Base-by-base conservation (phyloP, 345 rosid species). In the Hibiscus mutabilis region DNA sequence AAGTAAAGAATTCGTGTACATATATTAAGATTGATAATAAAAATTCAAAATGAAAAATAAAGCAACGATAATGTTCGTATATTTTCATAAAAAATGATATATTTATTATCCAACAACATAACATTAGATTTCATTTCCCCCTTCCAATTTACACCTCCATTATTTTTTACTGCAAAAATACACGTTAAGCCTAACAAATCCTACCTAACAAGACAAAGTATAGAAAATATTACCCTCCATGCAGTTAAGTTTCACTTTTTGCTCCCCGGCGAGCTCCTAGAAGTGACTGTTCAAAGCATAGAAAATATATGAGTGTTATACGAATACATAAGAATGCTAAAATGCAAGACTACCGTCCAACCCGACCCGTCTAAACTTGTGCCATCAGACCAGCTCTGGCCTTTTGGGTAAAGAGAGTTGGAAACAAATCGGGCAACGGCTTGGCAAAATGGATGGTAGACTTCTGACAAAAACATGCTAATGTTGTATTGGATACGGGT, bases 191-290 rank as follows among this genome's bases (percentile, higher is more conserved):
- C 40, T 71, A 40, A 71, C 59, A 46, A 71, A 60, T 27, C 42
- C 74, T 71, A 60, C 74, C 58, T 27, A 71, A 69, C 55, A 27
- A 60, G 67, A 60, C 46, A 71, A 10, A 12, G 46, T 47, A 60
- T 13, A 44, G 67, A 59, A 15, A 15, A 62, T 15, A 57, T 64
- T 58, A 44, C 14, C 22, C 16, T 5, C 42, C 13, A 25, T 21
- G 16, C n/a, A 7, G 35, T 53, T 53, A 73, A 13, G 76, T 22
- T 56, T 65, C 61, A 6, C 13, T 16, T 24, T 55, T 55, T 31
- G 70, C 63, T 63, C 19, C 27, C 1, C 49, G 58, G 11, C 55
- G 63, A 51, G 69, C 76, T 52, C 76, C 76, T 10, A 73, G 76
- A 64, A 64, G 44, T 0, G 76, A 73, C 76, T 73, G 63, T 73